These are phyloP conservation scores for Nakazawaea wickerhamii DNA, from an alignment of 805 yeast species.

Conservation along the genomic window DNA sequence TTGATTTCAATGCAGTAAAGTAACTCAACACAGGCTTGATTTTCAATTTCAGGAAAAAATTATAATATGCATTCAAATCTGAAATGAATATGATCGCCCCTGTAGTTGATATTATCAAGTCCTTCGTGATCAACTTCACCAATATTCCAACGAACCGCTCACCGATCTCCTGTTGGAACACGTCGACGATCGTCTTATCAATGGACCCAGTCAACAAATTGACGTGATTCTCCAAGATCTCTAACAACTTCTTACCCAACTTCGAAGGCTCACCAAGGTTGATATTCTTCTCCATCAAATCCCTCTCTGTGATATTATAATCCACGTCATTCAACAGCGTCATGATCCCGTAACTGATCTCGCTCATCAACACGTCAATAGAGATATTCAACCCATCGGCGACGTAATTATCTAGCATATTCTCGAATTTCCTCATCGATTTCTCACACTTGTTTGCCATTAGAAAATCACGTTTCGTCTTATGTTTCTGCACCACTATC, in stretches of 20 bases:
- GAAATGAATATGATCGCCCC: conserved; percentile 83
- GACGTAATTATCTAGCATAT: conserved; percentile 76
- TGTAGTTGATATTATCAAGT: conserved; percentile 59
- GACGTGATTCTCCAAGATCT: conserved; percentile 63
- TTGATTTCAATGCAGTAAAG: conserved; percentile 72
- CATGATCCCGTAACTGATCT: conserved; percentile 36
- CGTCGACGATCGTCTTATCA: conserved; percentile 83
- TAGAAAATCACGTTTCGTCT: conserved; percentile 70
- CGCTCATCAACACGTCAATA: conserved; percentile 80
- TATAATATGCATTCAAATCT: conserved; percentile 75
- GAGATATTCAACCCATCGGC: conserved; percentile 94
- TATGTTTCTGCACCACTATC: conserved; percentile 38
- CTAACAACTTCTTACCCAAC: conserved; percentile 61
- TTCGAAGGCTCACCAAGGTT: conserved; percentile 35
- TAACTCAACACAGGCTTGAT: conserved; percentile 69
- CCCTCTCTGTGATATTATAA: conserved; percentile 37
- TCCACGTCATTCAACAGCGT: conserved; percentile 35
- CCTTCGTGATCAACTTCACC: conserved; percentile 70
- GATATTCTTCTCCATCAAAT: conserved; percentile 15
- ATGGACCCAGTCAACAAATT: conserved; percentile 72
- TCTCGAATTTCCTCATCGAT: conserved; percentile 53
- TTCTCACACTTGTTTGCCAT: conserved; percentile 77
- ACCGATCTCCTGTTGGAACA: conserved; percentile 91
- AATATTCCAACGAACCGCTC: conserved; percentile 74
- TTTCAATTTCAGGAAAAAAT: conserved; percentile 57